A percentile compares a stretch with the other conserved stretches of the same genome.
Conservation (phyloP, 805 yeast species). For the Kuraishia hungarica region DNA sequence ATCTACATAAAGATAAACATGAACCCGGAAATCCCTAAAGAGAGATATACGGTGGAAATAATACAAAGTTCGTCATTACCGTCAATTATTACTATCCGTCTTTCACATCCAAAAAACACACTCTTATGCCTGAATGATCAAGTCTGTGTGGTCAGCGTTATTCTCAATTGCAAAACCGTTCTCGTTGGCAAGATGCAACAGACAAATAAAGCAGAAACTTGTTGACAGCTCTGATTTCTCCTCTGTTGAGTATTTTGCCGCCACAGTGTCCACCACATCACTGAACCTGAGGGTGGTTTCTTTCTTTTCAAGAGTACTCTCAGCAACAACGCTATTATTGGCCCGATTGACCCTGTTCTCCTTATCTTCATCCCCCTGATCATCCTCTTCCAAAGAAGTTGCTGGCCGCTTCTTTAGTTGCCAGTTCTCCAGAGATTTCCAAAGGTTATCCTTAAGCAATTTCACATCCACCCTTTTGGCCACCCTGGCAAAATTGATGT, state of each 20-base stretch:
- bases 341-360: neutral
- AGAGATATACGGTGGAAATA: neutral
- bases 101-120: too few species aligned
- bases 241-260: constrained; percentile 26
- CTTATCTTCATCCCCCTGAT: constrained; percentile 6
- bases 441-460: constrained; percentile 35
- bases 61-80: neutral
- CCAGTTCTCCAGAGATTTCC: constrained; percentile 26
- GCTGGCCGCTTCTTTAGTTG: constrained; percentile 20
- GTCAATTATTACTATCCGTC: neutral
- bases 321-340: neutral
- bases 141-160: constrained; percentile 26
- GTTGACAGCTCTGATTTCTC: constrained; percentile 36
- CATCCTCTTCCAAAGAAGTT: constrained; percentile 18
- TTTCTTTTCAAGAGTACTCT: constrained; percentile 3
- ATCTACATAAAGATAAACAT: too few species aligned
- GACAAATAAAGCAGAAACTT: constrained; percentile 41
- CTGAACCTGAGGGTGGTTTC: constrained; percentile 16
- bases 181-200: constrained; percentile 42
- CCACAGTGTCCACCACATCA: constrained; percentile 26
- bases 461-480: constrained; percentile 42
- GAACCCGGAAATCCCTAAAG: too few species aligned
- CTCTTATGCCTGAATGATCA: constrained; percentile 14
- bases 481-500: constrained; percentile 33
- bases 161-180: constrained; percentile 32